phyloP scores from a whole-genome alignment of 306 rosid species.

The Gastrolobium bilobum region DNA sequence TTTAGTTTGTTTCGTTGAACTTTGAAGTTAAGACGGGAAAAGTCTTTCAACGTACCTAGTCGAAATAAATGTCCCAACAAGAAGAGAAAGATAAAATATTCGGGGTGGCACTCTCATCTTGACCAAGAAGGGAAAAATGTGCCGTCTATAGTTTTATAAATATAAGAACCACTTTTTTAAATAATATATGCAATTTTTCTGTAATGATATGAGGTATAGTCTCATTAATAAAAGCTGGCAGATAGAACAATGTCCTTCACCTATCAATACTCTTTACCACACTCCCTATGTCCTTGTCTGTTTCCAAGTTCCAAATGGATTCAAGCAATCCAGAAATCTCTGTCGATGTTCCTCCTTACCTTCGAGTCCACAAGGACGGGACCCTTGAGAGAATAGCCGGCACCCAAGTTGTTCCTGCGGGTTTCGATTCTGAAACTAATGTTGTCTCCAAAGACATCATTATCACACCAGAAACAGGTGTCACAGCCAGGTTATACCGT shows the following conservation, averaged over 20 bases:
- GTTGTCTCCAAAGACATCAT: constrained; percentile 80
- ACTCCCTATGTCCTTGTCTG: not conserved
- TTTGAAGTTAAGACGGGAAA: not conserved
- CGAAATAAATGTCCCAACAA: not conserved
- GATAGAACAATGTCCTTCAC: not conserved
- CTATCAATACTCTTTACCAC: not conserved
- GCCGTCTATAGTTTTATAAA: no score
- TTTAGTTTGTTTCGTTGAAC: not conserved
- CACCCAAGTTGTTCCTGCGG: constrained; percentile 60
- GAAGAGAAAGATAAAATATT: not conserved
- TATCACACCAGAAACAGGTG: constrained; percentile 61
- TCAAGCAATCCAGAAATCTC: constrained; percentile 51
- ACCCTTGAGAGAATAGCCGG: constrained; percentile 72
- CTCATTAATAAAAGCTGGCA: no score
- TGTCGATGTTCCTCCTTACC: constrained; percentile 74
- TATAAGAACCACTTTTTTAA: no score
- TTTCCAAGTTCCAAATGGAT: constrained; percentile 51
- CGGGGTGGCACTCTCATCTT: no score
- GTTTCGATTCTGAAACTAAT: constrained; percentile 65
- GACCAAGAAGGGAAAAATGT: no score
- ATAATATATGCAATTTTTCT: no score
- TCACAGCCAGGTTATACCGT: constrained; percentile 72
- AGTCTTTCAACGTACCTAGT: not conserved
- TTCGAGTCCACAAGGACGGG: constrained; percentile 69
- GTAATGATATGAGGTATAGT: no score